Evolutionary conservation across 805 yeast genomes (phyloP).

Genomic region (Tetrapisispora namnaoensis): DNA sequence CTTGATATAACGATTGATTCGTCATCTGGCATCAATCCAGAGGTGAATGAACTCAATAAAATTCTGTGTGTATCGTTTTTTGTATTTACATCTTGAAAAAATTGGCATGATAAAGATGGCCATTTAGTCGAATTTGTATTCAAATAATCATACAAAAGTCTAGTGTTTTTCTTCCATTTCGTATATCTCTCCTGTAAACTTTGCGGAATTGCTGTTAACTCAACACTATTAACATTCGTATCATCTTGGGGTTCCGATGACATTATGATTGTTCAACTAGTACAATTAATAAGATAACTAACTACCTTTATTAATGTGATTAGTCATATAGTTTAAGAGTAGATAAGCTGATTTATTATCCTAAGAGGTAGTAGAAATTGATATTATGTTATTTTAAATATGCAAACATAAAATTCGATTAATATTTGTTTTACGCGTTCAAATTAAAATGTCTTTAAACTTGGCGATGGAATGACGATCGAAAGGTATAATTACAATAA

Average conservation of each 20-base stretch:
- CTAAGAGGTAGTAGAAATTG: too few species aligned
- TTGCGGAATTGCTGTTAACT: conserved; percentile 8
- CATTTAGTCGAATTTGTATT: conserved; percentile 58
- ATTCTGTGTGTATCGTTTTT: conserved; percentile 21
- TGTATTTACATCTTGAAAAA: conserved; percentile 43
- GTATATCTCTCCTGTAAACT: conserved; percentile 27
- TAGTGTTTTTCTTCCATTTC: conserved; percentile 73
- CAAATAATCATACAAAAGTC: conserved; percentile 61
- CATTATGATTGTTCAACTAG: not conserved
- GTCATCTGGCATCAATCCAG: conserved; percentile 28
- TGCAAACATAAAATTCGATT: not conserved
- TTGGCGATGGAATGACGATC: not conserved
- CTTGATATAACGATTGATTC: conserved; percentile 24
- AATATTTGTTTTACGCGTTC: not conserved
- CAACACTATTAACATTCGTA: not conserved
- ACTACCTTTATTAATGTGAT: too few species aligned
- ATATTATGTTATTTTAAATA: not conserved
- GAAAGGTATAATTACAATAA: too few species aligned
- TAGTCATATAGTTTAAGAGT: too few species aligned
- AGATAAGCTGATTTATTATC: too few species aligned
- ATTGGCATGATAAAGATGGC: conserved; percentile 64
- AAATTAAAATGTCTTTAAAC: not conserved
- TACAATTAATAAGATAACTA: not conserved
- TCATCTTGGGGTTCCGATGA: not conserved
- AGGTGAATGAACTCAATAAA: conserved; percentile 27